Evolutionary conservation across 345 rosid genomes (phyloP).

Genomic region (Hevea brasiliensis): DNA sequence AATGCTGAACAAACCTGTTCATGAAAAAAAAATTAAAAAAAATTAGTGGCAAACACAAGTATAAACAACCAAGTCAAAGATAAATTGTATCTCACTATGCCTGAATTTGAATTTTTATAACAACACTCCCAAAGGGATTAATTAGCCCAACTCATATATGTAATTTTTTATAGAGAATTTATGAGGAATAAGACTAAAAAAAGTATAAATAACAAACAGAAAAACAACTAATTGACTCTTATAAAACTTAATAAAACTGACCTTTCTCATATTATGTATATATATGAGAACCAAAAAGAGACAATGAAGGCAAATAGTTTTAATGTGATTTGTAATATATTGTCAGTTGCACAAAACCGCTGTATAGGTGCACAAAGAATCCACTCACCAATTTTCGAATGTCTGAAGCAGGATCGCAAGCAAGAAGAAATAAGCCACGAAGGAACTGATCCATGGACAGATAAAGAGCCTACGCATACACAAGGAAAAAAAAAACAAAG

Average conservation of each 20-base stretch:
- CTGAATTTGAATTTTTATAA: neutral
- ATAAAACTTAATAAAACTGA: neutral
- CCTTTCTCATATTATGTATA: neutral
- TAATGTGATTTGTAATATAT: neutral
- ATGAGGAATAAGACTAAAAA: neutral
- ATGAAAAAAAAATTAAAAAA: slow-evolving; percentile 4
- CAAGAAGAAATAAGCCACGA: slow-evolving; percentile 80
- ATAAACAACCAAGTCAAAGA: neutral
- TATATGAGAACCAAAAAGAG: neutral
- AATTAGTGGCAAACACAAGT: neutral
- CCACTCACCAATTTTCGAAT: slow-evolving; percentile 52
- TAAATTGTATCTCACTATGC: neutral
- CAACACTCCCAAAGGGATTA: neutral
- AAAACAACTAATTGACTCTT: neutral
- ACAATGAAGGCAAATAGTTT: neutral
- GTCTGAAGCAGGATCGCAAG: slow-evolving; percentile 73
- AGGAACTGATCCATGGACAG: slow-evolving; percentile 54
- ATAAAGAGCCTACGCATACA: slow-evolving; percentile 58
- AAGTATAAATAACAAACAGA: neutral
- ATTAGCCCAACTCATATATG: neutral
- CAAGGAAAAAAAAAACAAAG: neutral
- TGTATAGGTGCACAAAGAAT: neutral
- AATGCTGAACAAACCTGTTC: slow-evolving; percentile 89
- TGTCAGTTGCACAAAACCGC: neutral
- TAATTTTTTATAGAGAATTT: neutral